Conservation (phyloP, 2,329 filamentous ascomycete genomes). For the Elsinoe ampelina region DNA sequence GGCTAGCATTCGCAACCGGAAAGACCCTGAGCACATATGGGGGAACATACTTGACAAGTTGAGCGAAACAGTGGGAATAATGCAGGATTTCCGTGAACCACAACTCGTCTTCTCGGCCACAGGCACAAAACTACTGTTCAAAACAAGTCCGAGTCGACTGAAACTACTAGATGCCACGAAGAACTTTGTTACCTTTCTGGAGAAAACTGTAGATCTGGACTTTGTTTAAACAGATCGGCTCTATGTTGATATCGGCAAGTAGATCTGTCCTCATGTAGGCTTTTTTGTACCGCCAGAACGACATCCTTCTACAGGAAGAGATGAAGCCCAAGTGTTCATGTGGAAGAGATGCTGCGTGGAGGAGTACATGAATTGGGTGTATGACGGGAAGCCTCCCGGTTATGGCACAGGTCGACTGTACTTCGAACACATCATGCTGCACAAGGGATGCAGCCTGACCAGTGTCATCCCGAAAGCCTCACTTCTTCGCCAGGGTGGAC, state of each 20-base stretch:
- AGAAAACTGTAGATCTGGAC: not conserved
- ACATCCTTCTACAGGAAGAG: not conserved
- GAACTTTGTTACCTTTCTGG: not conserved
- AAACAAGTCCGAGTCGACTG: not conserved
- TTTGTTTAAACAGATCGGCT: not conserved
- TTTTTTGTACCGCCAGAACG: not conserved
- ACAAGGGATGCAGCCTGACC: not conserved
- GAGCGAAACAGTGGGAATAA: too few species aligned
- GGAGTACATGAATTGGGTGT: not conserved
- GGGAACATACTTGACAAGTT: too few species aligned
- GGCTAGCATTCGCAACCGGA: too few species aligned
- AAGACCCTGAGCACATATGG: too few species aligned
- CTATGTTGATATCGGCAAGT: not conserved
- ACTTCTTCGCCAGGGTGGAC: not conserved
- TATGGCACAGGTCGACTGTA: not conserved
- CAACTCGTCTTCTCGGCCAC: not conserved
- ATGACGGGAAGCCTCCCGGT: not conserved
- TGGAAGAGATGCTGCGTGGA: slow-evolving; percentile 1
- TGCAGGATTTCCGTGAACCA: not conserved
- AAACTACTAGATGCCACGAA: not conserved
- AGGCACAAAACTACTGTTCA: slow-evolving; percentile 4
- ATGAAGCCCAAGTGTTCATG: not conserved
- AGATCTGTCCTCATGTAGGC: not conserved
- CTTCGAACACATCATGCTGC: slow-evolving; percentile 5
- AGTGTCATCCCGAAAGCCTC: not conserved